A percentile compares a stretch with the other conserved stretches of the same genome.
Conservation (phyloP, 1,284 basidiomycete genomes). For the Psilocybe mexicana region DNA sequence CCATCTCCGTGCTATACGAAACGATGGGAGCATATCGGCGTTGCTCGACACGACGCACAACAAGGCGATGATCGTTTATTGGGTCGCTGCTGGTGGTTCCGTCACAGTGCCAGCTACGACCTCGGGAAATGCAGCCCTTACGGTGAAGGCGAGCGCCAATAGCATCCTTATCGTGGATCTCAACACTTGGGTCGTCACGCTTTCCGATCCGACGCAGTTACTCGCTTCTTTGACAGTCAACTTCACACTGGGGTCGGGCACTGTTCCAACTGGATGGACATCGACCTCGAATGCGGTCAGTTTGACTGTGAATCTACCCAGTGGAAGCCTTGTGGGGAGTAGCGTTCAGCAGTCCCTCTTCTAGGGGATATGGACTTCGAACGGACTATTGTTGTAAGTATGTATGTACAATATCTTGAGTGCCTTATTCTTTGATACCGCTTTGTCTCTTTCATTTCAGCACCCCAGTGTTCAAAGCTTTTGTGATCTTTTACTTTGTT, state of each 20-base stretch:
- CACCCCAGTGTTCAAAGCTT: too few relatives aligned
- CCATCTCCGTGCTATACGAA: conserved; percentile 38
- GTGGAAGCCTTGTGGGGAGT: conserved; percentile 36
- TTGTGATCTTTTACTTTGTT: too few relatives aligned
- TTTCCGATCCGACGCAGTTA: conserved; percentile 27
- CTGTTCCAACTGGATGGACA: conserved; percentile 29
- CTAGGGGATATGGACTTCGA: background rate
- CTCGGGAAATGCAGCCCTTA: conserved; percentile 17
- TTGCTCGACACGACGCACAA: conserved; percentile 19
- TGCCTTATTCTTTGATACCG: too few relatives aligned
- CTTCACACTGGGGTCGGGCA: conserved; percentile 30
- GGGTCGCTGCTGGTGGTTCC: conserved; percentile 22
- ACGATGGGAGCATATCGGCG: conserved; percentile 42
- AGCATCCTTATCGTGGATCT: conserved; percentile 24
- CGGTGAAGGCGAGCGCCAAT: conserved; percentile 18
- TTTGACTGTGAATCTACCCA: conserved; percentile 24
- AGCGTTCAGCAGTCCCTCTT: conserved; percentile 33
- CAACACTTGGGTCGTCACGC: conserved; percentile 19
- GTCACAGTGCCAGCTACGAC: conserved; percentile 20
- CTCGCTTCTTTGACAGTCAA: conserved; percentile 27
- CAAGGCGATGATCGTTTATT: conserved; percentile 25
- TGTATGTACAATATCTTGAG: too few relatives aligned
- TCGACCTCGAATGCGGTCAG: conserved; percentile 16
- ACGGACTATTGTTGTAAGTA: too few relatives aligned
- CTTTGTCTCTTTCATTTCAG: too few relatives aligned